Base-by-base conservation (phyloP, 2,329 filamentous ascomycete genomes). In the Cladosporium sp. region DNA sequence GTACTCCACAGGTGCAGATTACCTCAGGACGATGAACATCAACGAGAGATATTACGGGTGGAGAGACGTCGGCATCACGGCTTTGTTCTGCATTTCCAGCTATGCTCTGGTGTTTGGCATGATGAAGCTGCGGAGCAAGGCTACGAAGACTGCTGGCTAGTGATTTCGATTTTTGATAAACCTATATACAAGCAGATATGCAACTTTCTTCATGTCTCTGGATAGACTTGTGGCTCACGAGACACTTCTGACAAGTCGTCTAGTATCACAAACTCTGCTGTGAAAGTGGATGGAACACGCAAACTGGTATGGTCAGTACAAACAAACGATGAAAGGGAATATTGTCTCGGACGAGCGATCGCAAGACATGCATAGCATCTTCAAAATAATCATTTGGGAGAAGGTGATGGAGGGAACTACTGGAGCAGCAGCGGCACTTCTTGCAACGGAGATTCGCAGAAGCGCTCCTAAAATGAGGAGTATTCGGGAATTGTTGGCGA, bases 41-140 rank as follows among this genome's bases (percentile, higher is more conserved):
- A 79, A 80, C 1, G 81, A 86, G 4, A 86, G 89, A 68, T 85
- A 82, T 66, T 87, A 87, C 69, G 88, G 87, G 0, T 91, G 89
- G 89, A 82, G 89, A 58, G 82, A 91, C 75, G 85, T 86, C 0
- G 89, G 73, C 0, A 86, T 90, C 58, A 82, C 84, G 1, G 84
- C 83, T 1, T 76, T 86, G 6, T 88, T 89, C 68, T 62, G 59
- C 30, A 43, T 62, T 43, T 62, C 59, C 8, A 62, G 59, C 32
- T 62, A 62, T 39, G 59, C 48, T 18, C 16, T 62, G 14, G 59
- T 62, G 18, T 51, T 62, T 21, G 21, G 51, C 8, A 69, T 79
- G 43, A 80, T 79, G 78, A 80, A 79, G 73, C 32, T 62, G 32
- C 32, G 59, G 26, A 62, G 59, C 48, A 62, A 62, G 32, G 59